Base-by-base conservation (phyloP, 2,329 filamentous ascomycete genomes). In the Ophiosphaerella herpotricha region DNA sequence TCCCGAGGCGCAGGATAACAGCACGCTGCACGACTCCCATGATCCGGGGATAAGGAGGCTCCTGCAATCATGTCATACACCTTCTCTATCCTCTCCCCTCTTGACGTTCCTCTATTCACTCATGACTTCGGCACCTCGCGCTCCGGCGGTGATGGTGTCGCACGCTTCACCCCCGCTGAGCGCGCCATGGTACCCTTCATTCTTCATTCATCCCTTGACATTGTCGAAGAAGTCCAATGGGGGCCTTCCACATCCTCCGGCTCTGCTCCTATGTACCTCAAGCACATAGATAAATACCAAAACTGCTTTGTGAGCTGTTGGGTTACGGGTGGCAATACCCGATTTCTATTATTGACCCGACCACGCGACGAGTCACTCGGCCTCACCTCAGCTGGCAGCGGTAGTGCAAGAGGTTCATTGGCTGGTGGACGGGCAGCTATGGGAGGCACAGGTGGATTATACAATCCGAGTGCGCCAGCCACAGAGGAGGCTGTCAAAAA, bases 121-220 rank as follows among this genome's bases (percentile, higher is more conserved):
- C 85, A 95, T 75, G 92, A 96, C 71, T 99, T 99, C 73, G 94
- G 94, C 66, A 97, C 93, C 34, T 96, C 91, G 35, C 97, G 97
- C 75, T 88, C 91, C 65, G 92, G 93, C 77, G 93, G 93, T 71
- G 94, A 97, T 80, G 94, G 94, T 63, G 82, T 91, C 71, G 84
- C 93, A 54, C 89, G 90, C 69, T 97, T 97, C 80, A 85, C 84
- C 50, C 90, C 96, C 59, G 87, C 95, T 67, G 89, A 93, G 46
- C 86, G 90, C 57, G 90, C 96, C 74, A 88, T 97, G 81, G 97
- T 97, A 78, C 94, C 97, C 75, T 97, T 99, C 78, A 91, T 97
- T 70, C 86, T 96, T 29, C 93, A 99, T 78, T 92, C 90, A 62
- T 90, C 90, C 60, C 80, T 99, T 49, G 94, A 99, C 74, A 90